Conservation (phyloP, 2,329 filamentous ascomycete genomes). For the Sarocladium strictum region DNA sequence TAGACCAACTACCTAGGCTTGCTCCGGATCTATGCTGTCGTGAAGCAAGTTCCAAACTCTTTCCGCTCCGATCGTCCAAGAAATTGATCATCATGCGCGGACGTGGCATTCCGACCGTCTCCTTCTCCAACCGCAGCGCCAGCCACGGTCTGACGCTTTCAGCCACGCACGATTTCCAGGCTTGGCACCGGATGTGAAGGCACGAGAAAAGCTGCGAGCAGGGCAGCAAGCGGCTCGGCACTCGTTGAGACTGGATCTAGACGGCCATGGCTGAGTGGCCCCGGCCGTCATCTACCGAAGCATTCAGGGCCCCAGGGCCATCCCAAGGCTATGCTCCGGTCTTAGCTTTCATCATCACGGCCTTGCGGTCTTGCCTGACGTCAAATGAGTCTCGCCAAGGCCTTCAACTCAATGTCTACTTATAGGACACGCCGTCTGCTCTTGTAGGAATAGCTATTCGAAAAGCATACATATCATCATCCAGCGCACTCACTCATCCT, state of each 20-base stretch:
- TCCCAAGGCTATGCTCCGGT: background rate
- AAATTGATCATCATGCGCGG: background rate
- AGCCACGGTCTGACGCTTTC: background rate
- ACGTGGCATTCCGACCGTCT: background rate
- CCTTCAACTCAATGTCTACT: background rate
- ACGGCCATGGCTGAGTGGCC: too few species aligned
- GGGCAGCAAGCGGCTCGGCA: background rate
- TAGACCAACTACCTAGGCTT: background rate
- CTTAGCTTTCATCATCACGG: conserved; percentile 7
- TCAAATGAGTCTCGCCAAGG: conserved; percentile 3
- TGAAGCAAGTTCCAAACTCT: background rate
- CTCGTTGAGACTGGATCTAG: background rate
- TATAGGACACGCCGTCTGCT: background rate
- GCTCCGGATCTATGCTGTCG: background rate
- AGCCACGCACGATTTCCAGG: background rate
- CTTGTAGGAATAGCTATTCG: too few species aligned
- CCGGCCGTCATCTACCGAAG: background rate
- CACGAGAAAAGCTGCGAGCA: background rate
- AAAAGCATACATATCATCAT: too few species aligned
- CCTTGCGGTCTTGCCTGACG: background rate
- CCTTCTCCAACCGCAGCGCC: background rate
- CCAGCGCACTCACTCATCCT: background rate
- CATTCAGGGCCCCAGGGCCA: too few species aligned
- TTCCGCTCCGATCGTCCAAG: background rate
- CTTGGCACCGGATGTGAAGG: background rate